Conservation (phyloP, 2,329 filamentous ascomycete species). For the Exophiala viscosa region DNA sequence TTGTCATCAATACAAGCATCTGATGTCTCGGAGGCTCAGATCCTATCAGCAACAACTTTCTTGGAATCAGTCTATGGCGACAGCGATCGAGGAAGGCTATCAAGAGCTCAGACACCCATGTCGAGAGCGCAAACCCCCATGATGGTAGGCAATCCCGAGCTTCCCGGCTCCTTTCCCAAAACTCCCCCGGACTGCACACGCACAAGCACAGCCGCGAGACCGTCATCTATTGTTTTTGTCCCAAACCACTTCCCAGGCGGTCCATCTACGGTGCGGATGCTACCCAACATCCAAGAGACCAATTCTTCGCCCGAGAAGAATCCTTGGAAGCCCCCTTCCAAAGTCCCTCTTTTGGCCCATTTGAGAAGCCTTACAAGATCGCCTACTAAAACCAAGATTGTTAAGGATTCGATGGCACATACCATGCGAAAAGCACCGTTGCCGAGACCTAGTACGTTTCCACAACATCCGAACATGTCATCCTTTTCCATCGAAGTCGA, state of each 20-base stretch:
- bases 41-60: constrained; percentile 71
- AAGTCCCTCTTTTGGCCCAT: constrained; percentile 34
- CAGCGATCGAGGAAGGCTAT: constrained; percentile 56
- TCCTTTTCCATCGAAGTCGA: constrained; percentile 65
- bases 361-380: constrained; percentile 28
- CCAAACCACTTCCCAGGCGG: constrained; percentile 7
- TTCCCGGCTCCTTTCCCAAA: constrained; percentile 27
- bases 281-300: constrained; percentile 6
- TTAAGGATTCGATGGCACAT: constrained; percentile 52
- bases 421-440: constrained; percentile 59
- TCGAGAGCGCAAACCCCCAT: constrained; percentile 44
- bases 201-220: not conserved
- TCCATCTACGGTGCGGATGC: constrained; percentile 2
- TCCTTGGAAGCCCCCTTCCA: constrained; percentile 23
- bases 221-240: not conserved
- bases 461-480: constrained; percentile 70
- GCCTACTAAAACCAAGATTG: constrained; percentile 32
- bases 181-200: constrained; percentile 5
- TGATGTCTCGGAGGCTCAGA: constrained; percentile 75
- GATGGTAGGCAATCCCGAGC: constrained; percentile 40
- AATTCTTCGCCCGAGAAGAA: constrained; percentile 12
- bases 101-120: constrained; percentile 67
- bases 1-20: constrained; percentile 71
- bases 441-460: constrained; percentile 66
- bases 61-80: constrained; percentile 73